Evolutionary conservation across 2,329 filamentous ascomycete species (phyloP), one percentile per base, ranked within the genome.

Genomic region (Aschersonia sp.): DNA sequence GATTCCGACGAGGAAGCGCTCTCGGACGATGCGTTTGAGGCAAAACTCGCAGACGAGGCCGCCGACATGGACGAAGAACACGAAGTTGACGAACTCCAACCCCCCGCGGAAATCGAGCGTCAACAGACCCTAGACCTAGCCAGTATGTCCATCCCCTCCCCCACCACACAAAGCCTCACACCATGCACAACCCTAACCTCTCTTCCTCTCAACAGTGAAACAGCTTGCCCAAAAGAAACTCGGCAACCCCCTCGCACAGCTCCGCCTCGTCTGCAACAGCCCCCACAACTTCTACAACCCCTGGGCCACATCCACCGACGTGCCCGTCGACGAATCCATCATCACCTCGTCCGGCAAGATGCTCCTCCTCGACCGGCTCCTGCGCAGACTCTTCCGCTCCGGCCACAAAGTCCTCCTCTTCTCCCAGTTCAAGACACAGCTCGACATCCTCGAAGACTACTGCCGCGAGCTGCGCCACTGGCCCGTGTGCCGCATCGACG

Each of bases 231-330:
- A 79, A 43, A 97, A 97, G 69, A 96, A 94, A 59, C 73, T 97
- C 1, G 89, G 92, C 44, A 98, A 98, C 55, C 85, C 89, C 0
- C 68, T 97, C 28, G 88, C 95, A 73, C 92, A 98, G 61, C 78
- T 95, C 3, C 84, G 92, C 0, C 75, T 96, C 0, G 88, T 87
- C 9, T 97, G 92, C 65, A 95, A 98, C 63, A 87, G 82, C 0
- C 92, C 92, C 0, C 89, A 96, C 65, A 94, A 96, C 60, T 97
- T 98, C 62, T 97, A 94, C 66, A 94, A 89, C 60, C 91, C 92
- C 0, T 97, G 91, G 77, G 72, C 77, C 0, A 70, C 71, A 5
- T 73, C 77, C 12, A 71, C 75, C 1, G 74, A 75, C 5, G 62
- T 74, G 0, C 69, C 75, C 0, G 69, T 88, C 0, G 89, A 97